Evolutionary conservation across 2,329 filamentous ascomycete species (phyloP), one percentile per base, ranked within the genome.

Genomic region (Magnaporthiopsis poae): DNA sequence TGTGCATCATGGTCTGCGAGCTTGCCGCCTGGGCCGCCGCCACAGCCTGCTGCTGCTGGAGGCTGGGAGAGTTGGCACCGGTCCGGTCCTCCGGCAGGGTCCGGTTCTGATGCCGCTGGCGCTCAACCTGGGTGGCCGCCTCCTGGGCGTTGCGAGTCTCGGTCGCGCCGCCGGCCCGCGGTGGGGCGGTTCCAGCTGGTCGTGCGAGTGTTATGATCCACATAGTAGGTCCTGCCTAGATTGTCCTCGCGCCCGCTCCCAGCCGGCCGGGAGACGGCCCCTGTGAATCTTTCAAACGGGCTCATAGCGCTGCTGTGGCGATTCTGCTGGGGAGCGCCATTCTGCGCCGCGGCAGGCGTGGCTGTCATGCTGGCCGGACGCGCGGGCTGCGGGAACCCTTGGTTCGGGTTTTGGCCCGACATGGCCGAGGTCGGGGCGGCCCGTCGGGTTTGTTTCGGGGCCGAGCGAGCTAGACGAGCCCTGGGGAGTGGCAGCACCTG

Each of bases 101-200:
- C 72, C 95, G 88, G 78, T 96, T 96, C 79, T 97, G 93, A 77
- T 99, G 95, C 71, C 94, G 86, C 75, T 93, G 89, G 69, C 95
- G 90, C 79, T 99, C 95, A 64, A 95, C 88, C 74, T 96, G 91
- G 60, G 94, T 97, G 69, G 93, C 92, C 33, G 92, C 91, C 75
- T 96, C 93, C 76, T 94, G 85, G 71, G 92, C 90, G 70, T 82
- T 89, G 68, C 92, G 86, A 72, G 90, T 87, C 69, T 93, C 87
- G 62, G 90, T 88, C 27, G 59, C 31, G 60, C 64, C 60, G 68
- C 89, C 93, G 73, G 89, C 90, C 90, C 68, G 88, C 88, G 59
- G 91, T 90, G 9, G 95, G 95, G 68, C 95, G 84, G 72, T 91
- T 94, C 95, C 95, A 99, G 72, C 94, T 98, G 0, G 95, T 99